Evolutionary conservation across 192 early-diverging fungal species (phyloP), one percentile per base, ranked within the genome.

Genomic region (Coemansia nantahalensis): DNA sequence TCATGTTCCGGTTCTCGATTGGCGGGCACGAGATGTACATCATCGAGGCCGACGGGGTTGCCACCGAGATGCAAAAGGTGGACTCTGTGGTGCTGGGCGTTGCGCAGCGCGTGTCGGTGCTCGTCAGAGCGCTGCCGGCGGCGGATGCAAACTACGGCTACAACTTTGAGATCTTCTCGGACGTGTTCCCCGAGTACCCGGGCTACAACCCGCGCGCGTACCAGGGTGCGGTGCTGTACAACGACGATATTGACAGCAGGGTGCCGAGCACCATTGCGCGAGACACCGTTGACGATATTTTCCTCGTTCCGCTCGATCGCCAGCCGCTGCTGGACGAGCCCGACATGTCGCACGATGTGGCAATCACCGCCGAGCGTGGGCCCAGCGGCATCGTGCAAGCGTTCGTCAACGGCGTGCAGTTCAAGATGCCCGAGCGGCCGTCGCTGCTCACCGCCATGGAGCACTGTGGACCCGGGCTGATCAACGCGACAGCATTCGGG

Each of bases 21-120:
- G 86, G 86, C 54, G 84, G 81, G 40, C 92, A 92, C 76, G 73
- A 80, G 15, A 75, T 94, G 73, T 51, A 79, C 45, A 71, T 94
- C 16, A 87, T 94, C 52, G 90, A 91, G 71, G 79, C 79, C 23
- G 90, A 92, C 42, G 90, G 90, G 35, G 77, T 82, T 17, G 66
- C 82, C 19, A 78, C 80, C 1, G 63, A 84, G 38, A 70, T 68
- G 16, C 63, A 45, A 18, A 69, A 62, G n/a, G 83, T 84, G 15
- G 39, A 67, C 4, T 76, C 68, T 34, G 71, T 90, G 28, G 54
- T 73, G 14, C n/a, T 92, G 18, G 82, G 80, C 7, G 79, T 82
- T 48, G 92, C 86, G 8, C 90, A 92, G 66, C 83, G 92, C 11
- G 70, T 81, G 37, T 90, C 90, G 18, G 85, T 91, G 5, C 74